These are phyloP conservation scores for Bipolaris gigantea DNA, from an alignment of 2,329 filamentous ascomycete genomes.

Conservation along the genomic window DNA sequence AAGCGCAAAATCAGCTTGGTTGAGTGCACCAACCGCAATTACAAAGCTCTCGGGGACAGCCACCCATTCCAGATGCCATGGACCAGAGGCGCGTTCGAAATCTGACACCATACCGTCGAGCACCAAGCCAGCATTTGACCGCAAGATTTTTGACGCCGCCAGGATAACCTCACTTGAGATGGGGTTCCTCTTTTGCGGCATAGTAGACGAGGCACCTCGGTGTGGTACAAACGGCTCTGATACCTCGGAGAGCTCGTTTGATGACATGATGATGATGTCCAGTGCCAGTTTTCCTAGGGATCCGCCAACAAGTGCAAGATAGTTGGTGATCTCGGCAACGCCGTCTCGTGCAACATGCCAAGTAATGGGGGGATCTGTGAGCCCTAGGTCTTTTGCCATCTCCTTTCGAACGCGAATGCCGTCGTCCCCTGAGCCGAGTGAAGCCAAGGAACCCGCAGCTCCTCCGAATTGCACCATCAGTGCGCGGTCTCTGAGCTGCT, in stretches of 20 bases:
- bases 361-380: slow-evolving; percentile 57
- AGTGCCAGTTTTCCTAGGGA: slow-evolving; percentile 59
- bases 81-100: slow-evolving; percentile 60
- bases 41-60: slow-evolving; percentile 59
- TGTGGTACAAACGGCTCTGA: slow-evolving; percentile 53
- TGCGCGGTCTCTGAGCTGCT: slow-evolving; percentile 51
- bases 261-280: slow-evolving; percentile 61
- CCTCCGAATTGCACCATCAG: slow-evolving; percentile 61
- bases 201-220: slow-evolving; percentile 40
- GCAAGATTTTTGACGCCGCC: slow-evolving; percentile 57
- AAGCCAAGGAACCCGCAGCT: slow-evolving; percentile 59
- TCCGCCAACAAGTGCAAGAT: slow-evolving; percentile 57
- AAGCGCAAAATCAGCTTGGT: slow-evolving; percentile 59
- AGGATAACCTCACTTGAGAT: slow-evolving; percentile 61
- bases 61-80: slow-evolving; percentile 63
- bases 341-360: slow-evolving; percentile 61
- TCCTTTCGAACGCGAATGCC: slow-evolving; percentile 55
- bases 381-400: slow-evolving; percentile 53
- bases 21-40: slow-evolving; percentile 55
- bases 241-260: slow-evolving; percentile 59
- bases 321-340: slow-evolving; percentile 57
- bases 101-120: slow-evolving; percentile 61
- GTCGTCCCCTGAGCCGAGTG: slow-evolving; percentile 52
- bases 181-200: slow-evolving; percentile 57
- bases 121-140: slow-evolving; percentile 56